phyloP scores from a whole-genome alignment of 768 basidiomycete genomes.

The Fibroporia radiculosa region DNA sequence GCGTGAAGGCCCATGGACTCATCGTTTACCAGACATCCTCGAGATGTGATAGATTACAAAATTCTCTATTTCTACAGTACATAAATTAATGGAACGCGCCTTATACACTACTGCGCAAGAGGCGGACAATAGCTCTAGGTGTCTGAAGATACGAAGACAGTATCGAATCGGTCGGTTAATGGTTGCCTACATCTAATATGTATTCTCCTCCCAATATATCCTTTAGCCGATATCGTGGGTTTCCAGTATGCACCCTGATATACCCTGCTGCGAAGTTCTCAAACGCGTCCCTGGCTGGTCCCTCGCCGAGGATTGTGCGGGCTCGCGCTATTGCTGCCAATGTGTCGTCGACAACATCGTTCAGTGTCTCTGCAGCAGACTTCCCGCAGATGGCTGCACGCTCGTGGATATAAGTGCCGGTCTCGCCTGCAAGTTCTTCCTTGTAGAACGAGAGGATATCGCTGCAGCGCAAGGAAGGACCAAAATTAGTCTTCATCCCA shows the following conservation, averaged over 20 bases:
- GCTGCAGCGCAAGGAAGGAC: not conserved
- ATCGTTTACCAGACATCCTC: too few relatives aligned
- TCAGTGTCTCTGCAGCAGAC: not conserved
- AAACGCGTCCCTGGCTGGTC: slow-evolving; percentile 12
- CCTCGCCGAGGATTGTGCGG: slow-evolving; percentile 2
- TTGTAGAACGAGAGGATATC: slow-evolving; percentile 16
- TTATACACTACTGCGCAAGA: too few relatives aligned
- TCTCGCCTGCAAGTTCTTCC: slow-evolving; percentile 11
- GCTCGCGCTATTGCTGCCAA: slow-evolving; percentile 8
- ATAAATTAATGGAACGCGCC: too few relatives aligned
- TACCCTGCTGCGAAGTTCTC: slow-evolving; percentile 13
- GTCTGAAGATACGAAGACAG: too few relatives aligned
- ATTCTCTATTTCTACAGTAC: too few relatives aligned
- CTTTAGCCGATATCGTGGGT: slow-evolving; percentile 6
- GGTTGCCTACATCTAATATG: too few relatives aligned
- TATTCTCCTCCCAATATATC: slow-evolving; percentile 6
- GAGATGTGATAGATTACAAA: too few relatives aligned
- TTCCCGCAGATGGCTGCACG: slow-evolving; percentile 7
- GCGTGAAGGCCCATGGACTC: too few relatives aligned
- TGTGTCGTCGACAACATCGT: slow-evolving; percentile 15
- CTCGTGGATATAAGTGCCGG: slow-evolving; percentile 11
- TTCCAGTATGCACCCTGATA: slow-evolving; percentile 11
- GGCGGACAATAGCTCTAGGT: too few relatives aligned
- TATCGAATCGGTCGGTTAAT: too few relatives aligned
- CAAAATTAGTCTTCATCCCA: not conserved